A percentile compares a stretch with the other conserved stretches of the same genome.
Evolutionary conservation across 106 monocot species (phyloP).

Genomic region (Narthecium ossifragum): DNA sequence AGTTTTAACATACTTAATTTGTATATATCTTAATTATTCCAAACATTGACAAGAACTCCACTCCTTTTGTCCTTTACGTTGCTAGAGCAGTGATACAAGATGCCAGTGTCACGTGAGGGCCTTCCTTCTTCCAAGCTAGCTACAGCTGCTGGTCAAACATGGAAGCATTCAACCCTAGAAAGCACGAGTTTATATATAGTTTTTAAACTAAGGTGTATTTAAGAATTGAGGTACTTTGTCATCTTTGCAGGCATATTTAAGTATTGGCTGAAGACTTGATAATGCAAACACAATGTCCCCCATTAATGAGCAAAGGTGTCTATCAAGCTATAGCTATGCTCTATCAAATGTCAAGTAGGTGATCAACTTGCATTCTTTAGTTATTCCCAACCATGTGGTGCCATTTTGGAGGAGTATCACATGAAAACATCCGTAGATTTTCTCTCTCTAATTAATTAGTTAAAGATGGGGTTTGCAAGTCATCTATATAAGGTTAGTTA

Average conservation of each 20-base stretch:
- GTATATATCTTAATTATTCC: no score
- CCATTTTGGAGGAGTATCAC: neutral
- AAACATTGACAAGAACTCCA: neutral
- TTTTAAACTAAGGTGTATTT: neutral
- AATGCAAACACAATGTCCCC: neutral
- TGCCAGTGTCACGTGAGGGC: neutral
- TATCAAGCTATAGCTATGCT: no score
- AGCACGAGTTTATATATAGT: neutral
- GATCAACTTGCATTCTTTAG: neutral
- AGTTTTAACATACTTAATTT: no score
- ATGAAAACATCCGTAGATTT: no score
- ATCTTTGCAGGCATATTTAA: neutral
- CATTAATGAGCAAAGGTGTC: neutral
- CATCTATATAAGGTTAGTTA: no score
- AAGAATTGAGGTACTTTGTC: neutral
- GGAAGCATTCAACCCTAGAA: neutral
- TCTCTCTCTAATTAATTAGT: no score
- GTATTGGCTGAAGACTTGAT: neutral
- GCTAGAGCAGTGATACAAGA: neutral
- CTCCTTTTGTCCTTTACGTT: neutral
- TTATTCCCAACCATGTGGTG: no score
- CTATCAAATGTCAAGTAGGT: neutral
- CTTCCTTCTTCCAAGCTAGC: no score
- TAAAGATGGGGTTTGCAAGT: no score
- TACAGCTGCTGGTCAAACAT: slow-evolving; percentile 1